Base-by-base conservation (phyloP, 139 green algal species). In the Tetratostichococcus sp. region DNA sequence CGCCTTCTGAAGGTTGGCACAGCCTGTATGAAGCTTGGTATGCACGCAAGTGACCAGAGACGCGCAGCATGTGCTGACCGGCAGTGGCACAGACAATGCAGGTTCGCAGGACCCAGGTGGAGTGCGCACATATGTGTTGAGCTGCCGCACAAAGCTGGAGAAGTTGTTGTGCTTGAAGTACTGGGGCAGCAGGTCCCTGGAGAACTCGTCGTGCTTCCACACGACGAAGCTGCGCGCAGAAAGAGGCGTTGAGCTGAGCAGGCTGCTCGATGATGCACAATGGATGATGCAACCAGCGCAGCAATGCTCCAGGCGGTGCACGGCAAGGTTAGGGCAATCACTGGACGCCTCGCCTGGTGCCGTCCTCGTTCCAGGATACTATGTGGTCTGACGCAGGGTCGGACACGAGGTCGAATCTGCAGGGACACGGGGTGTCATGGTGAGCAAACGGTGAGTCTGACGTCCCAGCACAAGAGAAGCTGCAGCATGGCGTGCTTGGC, bases 111-210 rank as follows among this genome's bases (percentile, higher is more conserved):
- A 50, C 39, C 8, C 8, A 50, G 39, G 8, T 8, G 39, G 39
- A 8, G 39, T 8, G 30, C 88, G 86, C 71, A 93, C 93, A 78
- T 98, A 98, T 25, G 94, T 98, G 79, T 98, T 98, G 3, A 98
- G 91, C 81, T 98, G 94, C 17, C 94, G 85, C 58, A 98, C 94
- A 74, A 98, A 98, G 78, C 79, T 91, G 28, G 87, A 95, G 76
- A 97, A 98, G 81, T 97, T 97, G 82, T 97, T 98, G 86, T 98
- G 94, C 84, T 98, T 98, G 86, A 98, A 98, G 80, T 97, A 87
- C 69, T 83, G 85, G 0, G 94, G 94, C 39, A 98, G 86, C 50
- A 98, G 76, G 74, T 97, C 89, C 1, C 87, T 71, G 2, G 92
- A 90, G 80, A 98, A 98, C 69, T 97, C 93, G 0, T 88, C 84